Base-by-base conservation (phyloP, 2,329 filamentous ascomycete genomes). In the Hymenoscyphus occultus region DNA sequence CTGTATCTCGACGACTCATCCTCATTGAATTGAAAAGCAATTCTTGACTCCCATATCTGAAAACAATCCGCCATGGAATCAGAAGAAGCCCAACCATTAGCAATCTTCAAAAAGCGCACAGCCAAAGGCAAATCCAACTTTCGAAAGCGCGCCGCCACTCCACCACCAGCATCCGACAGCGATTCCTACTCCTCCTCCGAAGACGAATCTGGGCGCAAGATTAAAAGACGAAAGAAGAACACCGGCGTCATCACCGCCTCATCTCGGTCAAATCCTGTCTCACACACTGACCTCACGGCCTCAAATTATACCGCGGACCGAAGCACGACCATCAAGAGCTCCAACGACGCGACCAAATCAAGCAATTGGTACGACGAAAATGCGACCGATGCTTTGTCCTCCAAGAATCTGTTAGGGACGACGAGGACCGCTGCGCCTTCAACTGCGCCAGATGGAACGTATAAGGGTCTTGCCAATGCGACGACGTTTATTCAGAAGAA, bases 311-410 rank as follows among this genome's bases (percentile, higher is more conserved):
- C 82, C 61, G 85, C 88, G 64, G 84, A 92, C 76, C 82, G 88
- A 70, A 83, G 80, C 64, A 78, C 86, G 31, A 82, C 83, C 69
- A 86, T 92, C 71, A 82, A 86, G 71, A 83, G 82, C 68, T 85
- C 85, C 72, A 94, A 94, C 76, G 93, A 97, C 76, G 94, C 95
- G 22, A 98, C 94, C 1, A 97, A 96, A 74, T 85, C 88, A 56
- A 90, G 85, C 64, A 91, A 96, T 76, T 97, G 93, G 93, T 95
- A 90, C 77, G 93, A 96, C 67, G 91, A 94, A 66, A 82, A 83
- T n/a, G 79, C 81, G 31, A 78, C 65, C 51, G 72, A 72, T 64
- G 73, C 72, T 1, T 62, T 77, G 9, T 75, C 74, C 2, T 64
- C 63, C 45, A 84, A 87, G 74, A 87, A 82, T 63, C 80, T 89